phyloP scores from a whole-genome alignment of 2,329 filamentous ascomycete species.

The Penicillium rolfsii region DNA sequence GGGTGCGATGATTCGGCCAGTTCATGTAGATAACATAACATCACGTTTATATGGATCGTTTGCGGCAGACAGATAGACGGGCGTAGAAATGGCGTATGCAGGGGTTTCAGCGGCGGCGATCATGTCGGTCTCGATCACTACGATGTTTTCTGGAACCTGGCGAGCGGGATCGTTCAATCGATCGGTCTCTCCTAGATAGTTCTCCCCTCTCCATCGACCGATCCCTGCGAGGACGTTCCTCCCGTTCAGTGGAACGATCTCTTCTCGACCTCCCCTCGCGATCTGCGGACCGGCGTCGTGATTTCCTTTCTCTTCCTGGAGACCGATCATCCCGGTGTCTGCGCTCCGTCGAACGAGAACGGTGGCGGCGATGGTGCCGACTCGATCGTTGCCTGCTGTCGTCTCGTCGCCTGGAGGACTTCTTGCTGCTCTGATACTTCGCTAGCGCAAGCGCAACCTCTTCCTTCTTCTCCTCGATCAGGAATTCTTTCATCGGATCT shows the following conservation, averaged over 20 bases:
- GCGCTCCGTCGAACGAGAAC: slow-evolving; percentile 41
- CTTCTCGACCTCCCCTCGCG: slow-evolving; percentile 34
- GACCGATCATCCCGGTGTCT: slow-evolving; percentile 36
- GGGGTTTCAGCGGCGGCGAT: slow-evolving; percentile 34
- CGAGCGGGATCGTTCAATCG: slow-evolving; percentile 35
- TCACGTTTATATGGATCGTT: not conserved
- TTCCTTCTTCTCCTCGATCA: slow-evolving; percentile 89
- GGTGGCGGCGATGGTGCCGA: slow-evolving; percentile 51
- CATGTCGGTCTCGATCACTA: slow-evolving; percentile 36
- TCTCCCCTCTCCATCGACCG: slow-evolving; percentile 33
- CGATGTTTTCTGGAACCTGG: slow-evolving; percentile 32
- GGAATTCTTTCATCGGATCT: slow-evolving; percentile 92
- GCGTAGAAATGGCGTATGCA: slow-evolving; percentile 9
- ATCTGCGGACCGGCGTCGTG: slow-evolving; percentile 31
- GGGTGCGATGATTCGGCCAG: not conserved
- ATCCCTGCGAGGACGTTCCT: slow-evolving; percentile 35
- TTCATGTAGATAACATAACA: not conserved
- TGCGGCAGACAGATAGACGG: not conserved
- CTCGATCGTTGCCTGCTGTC: slow-evolving; percentile 45
- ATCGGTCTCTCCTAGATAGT: slow-evolving; percentile 31
- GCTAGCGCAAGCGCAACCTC: slow-evolving; percentile 74
- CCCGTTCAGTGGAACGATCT: slow-evolving; percentile 32
- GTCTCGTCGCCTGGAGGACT: slow-evolving; percentile 36
- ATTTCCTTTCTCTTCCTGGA: slow-evolving; percentile 29
- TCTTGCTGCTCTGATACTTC: slow-evolving; percentile 57